phyloP scores from a whole-genome alignment of 2,329 filamentous ascomycete species.

The Myriosclerotinia scirpicola region DNA sequence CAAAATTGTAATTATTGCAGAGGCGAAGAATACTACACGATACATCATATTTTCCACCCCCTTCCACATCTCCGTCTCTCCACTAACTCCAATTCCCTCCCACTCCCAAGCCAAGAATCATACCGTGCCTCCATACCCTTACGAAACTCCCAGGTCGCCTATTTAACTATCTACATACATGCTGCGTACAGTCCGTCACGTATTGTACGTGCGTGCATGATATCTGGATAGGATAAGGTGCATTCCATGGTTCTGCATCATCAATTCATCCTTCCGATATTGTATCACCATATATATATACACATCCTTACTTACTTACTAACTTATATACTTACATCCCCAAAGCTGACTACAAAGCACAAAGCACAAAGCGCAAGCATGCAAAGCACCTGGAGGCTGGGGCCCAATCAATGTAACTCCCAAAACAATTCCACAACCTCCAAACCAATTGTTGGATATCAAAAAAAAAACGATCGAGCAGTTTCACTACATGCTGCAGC shows the following conservation, averaged over 20 bases:
- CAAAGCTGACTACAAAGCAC: background rate
- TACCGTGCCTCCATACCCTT: background rate
- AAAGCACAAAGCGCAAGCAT: background rate
- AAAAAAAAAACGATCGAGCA: background rate
- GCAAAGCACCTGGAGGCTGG: slow-evolving; percentile 10
- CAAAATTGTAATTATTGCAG: background rate
- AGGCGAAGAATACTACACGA: slow-evolving; percentile 10
- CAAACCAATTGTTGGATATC: slow-evolving; percentile 1
- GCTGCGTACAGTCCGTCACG: no score
- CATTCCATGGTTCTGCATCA: slow-evolving; percentile 7
- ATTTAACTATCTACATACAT: background rate
- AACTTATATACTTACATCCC: background rate
- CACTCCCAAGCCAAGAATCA: slow-evolving; percentile 4
- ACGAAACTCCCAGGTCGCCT: slow-evolving; percentile 3
- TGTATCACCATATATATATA: background rate
- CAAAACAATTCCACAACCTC: background rate
- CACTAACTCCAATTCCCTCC: background rate
- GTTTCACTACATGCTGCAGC: slow-evolving; percentile 8
- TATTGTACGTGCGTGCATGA: no score
- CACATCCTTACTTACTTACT: background rate
- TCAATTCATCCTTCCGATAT: slow-evolving; percentile 16
- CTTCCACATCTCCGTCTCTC: slow-evolving; percentile 1
- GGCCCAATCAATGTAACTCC: no score
- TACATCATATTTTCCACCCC: slow-evolving; percentile 19
- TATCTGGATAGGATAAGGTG: slow-evolving; percentile 1